Conservation (phyloP, 139 green algal species). For the Haematococcus sp. region DNA sequence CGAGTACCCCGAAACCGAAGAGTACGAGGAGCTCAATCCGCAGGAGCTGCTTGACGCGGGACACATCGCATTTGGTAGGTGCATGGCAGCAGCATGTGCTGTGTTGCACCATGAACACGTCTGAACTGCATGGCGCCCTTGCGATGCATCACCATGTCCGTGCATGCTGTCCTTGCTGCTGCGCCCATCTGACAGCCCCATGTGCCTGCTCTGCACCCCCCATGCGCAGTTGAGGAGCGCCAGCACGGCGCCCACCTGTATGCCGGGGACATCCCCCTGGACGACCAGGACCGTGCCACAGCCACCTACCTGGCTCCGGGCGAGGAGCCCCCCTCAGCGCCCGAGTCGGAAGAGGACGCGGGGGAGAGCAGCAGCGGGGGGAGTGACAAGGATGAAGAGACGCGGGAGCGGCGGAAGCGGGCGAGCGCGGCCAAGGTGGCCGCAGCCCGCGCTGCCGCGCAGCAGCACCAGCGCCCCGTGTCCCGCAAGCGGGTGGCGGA, state of each 20-base stretch:
- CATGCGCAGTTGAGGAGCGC: slow-evolving; percentile 36
- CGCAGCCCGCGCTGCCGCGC: not conserved
- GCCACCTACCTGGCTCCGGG: slow-evolving; percentile 17
- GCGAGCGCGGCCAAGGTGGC: not conserved
- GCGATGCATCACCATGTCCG: not conserved
- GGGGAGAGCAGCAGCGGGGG: not conserved
- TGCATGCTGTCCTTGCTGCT: not conserved
- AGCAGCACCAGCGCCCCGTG: not conserved
- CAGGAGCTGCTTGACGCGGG: slow-evolving; percentile 37
- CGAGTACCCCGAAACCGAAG: slow-evolving; percentile 45
- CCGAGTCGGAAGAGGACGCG: not conserved
- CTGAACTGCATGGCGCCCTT: not conserved
- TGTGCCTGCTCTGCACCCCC: too few relatives aligned
- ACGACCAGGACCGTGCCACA: slow-evolving; percentile 13
- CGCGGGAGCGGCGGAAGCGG: not conserved
- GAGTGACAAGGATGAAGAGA: not conserved
- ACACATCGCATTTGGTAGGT: slow-evolving; percentile 52
- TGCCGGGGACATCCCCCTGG: slow-evolving; percentile 36
- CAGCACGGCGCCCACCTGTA: slow-evolving; percentile 12
- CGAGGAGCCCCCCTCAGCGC: not conserved
- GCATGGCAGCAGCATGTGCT: not conserved
- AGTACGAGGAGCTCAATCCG: slow-evolving; percentile 53
- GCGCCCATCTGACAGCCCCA: too few relatives aligned
- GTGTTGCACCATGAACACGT: not conserved
- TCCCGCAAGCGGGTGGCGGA: slow-evolving; percentile 6